These are phyloP conservation scores for Prunus fruticosa DNA, from an alignment of 306 rosid genomes.

Conservation along the genomic window DNA sequence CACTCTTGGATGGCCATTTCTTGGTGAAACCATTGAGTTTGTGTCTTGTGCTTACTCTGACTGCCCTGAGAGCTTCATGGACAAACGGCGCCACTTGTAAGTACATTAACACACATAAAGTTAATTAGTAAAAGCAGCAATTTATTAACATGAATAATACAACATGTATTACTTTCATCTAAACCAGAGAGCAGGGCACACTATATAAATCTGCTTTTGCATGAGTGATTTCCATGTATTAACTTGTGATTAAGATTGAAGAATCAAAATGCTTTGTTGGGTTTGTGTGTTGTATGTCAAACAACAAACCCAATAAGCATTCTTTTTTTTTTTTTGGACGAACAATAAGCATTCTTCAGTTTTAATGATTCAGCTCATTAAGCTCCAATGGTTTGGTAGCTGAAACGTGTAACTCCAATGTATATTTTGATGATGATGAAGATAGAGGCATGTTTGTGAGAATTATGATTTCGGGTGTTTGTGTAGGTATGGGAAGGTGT, in stretches of 20 bases:
- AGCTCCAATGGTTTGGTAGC: neutral
- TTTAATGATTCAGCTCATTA: neutral
- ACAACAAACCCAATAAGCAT: neutral
- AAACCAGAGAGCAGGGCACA: neutral
- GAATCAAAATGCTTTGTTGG: neutral
- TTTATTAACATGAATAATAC: neutral
- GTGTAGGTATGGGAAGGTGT: conserved; percentile 89
- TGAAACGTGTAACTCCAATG: neutral
- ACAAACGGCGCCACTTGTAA: conserved; percentile 66
- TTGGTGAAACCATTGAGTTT: conserved; percentile 87
- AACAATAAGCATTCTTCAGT: conserved; percentile 1
- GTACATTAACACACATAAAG: conserved; percentile 1
- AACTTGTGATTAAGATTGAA: neutral
- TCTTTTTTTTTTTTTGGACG: too few species aligned
- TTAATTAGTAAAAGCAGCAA: neutral
- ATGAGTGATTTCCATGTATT: neutral
- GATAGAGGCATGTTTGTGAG: neutral
- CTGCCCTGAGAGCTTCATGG: conserved; percentile 84
- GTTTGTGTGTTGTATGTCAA: neutral
- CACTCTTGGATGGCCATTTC: conserved; percentile 83
- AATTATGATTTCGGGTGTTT: neutral
- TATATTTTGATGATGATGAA: neutral
- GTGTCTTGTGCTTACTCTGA: conserved; percentile 87
- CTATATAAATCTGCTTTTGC: neutral
- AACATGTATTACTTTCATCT: neutral